phyloP scores from a whole-genome alignment of 2,329 filamentous ascomycete genomes.

The Cyphellophora europaea region DNA sequence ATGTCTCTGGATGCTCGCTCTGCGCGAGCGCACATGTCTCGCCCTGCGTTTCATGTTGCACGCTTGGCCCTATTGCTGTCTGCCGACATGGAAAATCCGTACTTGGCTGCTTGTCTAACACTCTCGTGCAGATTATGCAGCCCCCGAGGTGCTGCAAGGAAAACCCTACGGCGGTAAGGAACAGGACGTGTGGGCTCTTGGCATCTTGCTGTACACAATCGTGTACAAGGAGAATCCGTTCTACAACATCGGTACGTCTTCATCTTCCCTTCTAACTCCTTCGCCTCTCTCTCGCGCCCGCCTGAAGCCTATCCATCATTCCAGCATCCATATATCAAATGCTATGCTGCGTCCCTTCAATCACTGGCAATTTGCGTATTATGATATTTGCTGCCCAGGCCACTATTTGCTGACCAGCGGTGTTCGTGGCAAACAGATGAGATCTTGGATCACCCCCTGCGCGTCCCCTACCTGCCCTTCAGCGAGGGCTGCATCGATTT shows the following conservation, averaged over 20 bases:
- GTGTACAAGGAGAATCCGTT: conserved; percentile 98
- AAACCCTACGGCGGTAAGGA: conserved; percentile 89
- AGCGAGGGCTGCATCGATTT: conserved; percentile 86
- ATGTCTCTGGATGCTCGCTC: too few relatives aligned
- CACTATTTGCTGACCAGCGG: too few relatives aligned
- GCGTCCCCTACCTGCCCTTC: conserved; percentile 61
- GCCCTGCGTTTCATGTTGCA: too few relatives aligned
- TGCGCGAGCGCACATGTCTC: too few relatives aligned
- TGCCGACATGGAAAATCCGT: conserved; percentile 5
- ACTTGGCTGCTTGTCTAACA: conserved; percentile 7
- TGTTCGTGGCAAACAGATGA: conserved; percentile 59
- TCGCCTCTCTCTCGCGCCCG: too few relatives aligned
- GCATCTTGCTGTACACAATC: conserved; percentile 95
- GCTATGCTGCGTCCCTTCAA: too few relatives aligned
- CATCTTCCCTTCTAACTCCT: too few relatives aligned
- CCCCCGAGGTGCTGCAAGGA: conserved; percentile 92
- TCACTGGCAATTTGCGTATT: too few relatives aligned
- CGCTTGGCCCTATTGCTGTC: too few relatives aligned
- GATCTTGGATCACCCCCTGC: conserved; percentile 93
- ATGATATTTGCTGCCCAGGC: too few relatives aligned
- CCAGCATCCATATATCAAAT: too few relatives aligned
- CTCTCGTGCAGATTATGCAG: conserved; percentile 69
- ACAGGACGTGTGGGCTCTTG: conserved; percentile 96
- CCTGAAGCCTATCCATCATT: too few relatives aligned
- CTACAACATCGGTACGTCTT: conserved; percentile 58